A percentile compares a stretch with the other conserved stretches of the same genome.
These are phyloP conservation scores for Calonectria leucothoes DNA, from an alignment of 2,329 filamentous ascomycete species.

Conservation along the genomic window DNA sequence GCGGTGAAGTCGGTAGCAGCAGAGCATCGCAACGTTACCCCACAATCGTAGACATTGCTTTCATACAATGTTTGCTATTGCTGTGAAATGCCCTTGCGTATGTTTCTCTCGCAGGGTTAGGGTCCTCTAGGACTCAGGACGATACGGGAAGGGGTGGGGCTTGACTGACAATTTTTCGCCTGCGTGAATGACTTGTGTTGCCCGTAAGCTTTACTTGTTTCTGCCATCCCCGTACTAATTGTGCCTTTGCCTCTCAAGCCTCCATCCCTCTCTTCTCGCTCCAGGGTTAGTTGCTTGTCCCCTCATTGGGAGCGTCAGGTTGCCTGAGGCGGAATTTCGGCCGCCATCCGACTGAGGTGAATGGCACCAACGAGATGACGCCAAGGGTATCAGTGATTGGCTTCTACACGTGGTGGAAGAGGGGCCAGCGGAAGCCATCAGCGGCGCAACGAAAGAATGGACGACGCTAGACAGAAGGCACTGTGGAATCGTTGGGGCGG, in stretches of 20 bases:
- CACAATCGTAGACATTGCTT: not conserved
- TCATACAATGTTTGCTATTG: not conserved
- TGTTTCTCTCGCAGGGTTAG: not conserved
- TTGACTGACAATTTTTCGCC: not conserved
- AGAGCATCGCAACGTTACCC: not conserved
- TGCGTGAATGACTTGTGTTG: not conserved
- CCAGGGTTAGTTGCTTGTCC: not conserved
- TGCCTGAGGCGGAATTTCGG: not conserved
- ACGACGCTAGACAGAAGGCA: not conserved
- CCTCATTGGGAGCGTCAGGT: not conserved
- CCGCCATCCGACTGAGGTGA: not conserved
- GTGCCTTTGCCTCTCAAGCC: not conserved
- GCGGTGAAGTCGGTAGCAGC: slow-evolving; percentile 11
- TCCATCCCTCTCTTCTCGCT: not conserved
- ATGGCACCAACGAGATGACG: not conserved
- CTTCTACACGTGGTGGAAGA: not conserved
- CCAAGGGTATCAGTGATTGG: not conserved
- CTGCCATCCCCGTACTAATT: not conserved
- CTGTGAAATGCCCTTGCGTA: not conserved
- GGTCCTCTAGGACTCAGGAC: not conserved
- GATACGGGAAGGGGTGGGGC: not conserved
- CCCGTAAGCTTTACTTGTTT: not conserved
- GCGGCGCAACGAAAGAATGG: not conserved
- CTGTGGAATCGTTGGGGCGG: not conserved
- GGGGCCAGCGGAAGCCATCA: not conserved